These are phyloP conservation scores for Colletotrichum simmondsii DNA, from an alignment of 2,329 filamentous ascomycete species.

Conservation along the genomic window DNA sequence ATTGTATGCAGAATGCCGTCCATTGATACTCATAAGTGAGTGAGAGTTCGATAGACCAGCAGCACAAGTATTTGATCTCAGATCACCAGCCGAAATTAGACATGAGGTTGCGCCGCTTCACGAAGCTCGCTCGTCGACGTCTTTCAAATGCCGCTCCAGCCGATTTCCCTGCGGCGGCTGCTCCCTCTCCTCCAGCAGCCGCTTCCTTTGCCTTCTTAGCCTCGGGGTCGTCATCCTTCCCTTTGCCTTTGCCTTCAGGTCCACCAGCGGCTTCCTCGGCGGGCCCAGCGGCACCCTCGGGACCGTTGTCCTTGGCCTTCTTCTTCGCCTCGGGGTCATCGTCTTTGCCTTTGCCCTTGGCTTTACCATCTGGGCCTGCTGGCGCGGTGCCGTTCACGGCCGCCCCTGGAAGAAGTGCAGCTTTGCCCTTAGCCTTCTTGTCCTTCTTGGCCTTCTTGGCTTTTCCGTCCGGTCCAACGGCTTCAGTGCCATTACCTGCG, in stretches of 20 bases:
- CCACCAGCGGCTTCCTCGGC: no score
- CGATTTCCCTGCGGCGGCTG: constrained; percentile 2
- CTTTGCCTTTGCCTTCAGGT: neutral
- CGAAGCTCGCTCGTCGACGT: neutral
- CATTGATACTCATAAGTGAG: neutral
- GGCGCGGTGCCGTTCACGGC: no score
- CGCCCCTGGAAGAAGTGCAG: no score
- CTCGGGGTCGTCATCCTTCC: neutral
- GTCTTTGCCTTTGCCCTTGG: no score
- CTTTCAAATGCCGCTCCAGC: neutral
- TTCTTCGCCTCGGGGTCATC: no score
- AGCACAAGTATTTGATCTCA: neutral
- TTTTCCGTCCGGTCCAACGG: neutral
- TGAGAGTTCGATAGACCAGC: neutral
- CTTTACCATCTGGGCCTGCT: no score
- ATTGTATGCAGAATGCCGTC: neutral
- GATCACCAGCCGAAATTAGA: constrained; percentile 19
- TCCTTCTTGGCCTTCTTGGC: neutral
- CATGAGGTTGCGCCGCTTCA: constrained; percentile 22
- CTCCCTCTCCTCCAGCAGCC: neutral
- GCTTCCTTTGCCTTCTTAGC: constrained; percentile 24
- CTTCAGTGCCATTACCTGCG: constrained; percentile 8
- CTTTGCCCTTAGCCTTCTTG: no score
- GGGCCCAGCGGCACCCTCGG: neutral
- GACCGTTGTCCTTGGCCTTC: neutral